A percentile compares a stretch with the other conserved stretches of the same genome.
phyloP scores from a whole-genome alignment of 1,284 basidiomycete genomes.

The Apiotrichum sp. region DNA sequence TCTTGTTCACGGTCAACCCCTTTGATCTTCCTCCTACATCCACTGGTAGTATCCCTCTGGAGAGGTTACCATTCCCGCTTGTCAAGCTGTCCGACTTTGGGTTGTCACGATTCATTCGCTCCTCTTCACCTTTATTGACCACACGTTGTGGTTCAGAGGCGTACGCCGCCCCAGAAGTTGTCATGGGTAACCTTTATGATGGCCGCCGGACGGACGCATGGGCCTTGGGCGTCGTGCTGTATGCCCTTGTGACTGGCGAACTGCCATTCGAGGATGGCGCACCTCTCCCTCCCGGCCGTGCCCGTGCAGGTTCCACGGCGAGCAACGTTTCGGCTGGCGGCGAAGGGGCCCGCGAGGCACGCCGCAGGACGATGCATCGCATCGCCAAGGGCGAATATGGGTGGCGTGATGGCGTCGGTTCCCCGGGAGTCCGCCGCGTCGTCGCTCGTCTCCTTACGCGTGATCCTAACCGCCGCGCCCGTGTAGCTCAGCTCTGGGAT shows the following conservation, averaged over 20 bases:
- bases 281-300: conserved; percentile 12
- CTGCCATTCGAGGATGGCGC: conserved; percentile 46
- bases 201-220: conserved; percentile 82
- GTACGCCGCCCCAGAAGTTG: conserved; percentile 85
- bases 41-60: conserved; percentile 42
- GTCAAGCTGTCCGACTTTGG: conserved; percentile 89
- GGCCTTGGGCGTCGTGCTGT: conserved; percentile 80
- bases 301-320: conserved; percentile 17
- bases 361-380: conserved; percentile 52
- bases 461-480: conserved; percentile 59
- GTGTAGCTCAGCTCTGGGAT: conserved; percentile 60
- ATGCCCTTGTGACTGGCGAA: conserved; percentile 61
- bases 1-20: conserved; percentile 53
- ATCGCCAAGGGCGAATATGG: conserved; percentile 71
- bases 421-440: conserved; percentile 46
- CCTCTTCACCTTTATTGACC: conserved; percentile 61
- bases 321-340: background rate
- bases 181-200: conserved; percentile 71
- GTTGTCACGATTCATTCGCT: conserved; percentile 75
- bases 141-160: conserved; percentile 87
- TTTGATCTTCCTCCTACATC: conserved; percentile 43
- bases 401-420: conserved; percentile 52
- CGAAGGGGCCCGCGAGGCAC: conserved; percentile 4
- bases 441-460: conserved; percentile 62
- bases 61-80: conserved; percentile 54